Evolutionary conservation across 164 flowering plant genomes (phyloP), one percentile per base, ranked within the genome.

Genomic region (Stephania japonica): DNA sequence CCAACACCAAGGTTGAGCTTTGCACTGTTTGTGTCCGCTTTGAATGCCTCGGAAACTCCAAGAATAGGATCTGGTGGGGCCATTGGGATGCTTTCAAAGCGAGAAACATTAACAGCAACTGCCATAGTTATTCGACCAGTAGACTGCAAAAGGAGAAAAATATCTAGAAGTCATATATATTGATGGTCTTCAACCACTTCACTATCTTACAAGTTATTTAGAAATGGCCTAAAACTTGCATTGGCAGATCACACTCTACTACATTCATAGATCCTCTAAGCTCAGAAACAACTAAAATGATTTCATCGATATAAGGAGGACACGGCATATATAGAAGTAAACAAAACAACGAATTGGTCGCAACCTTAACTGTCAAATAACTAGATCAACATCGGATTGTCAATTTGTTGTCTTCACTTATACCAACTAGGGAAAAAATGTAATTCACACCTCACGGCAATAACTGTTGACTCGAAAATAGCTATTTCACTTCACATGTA

Each of bases 1-100:
- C 99, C 99, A 73, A 94, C 99, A 65, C 99, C 99, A 82, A 94
- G 97, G 79, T 94, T 94, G 76, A 94, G 97, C 84, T 94, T 94
- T 82, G 70, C 61, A 27, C 83, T 87, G 77, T 82, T 71, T 2
- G 83, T 89, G 80, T 91, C 96, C 69, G 97, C 97, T 80, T 75
- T 92, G 78, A 92, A 94, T 78, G 99, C 99, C 81, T 94, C 99
- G 74, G 97, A 90, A 75, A 92, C 99, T 75, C 99, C 99, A 72
- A 94, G 93, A 83, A 94, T 94, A 14, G 99, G 99, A 72, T 94
- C 99, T 23, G 98, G 96, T 56, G 99, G 99, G 74, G 99, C 99
- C 99, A 94, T 91, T 67, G 94, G 80, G 70, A 94, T 79, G 6
- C 88, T 90, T 79, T 91, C 97, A 80, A 94, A 94, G 42, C 90